phyloP scores from a whole-genome alignment of 2,329 filamentous ascomycete genomes.

The Pyrenophora seminiperda region DNA sequence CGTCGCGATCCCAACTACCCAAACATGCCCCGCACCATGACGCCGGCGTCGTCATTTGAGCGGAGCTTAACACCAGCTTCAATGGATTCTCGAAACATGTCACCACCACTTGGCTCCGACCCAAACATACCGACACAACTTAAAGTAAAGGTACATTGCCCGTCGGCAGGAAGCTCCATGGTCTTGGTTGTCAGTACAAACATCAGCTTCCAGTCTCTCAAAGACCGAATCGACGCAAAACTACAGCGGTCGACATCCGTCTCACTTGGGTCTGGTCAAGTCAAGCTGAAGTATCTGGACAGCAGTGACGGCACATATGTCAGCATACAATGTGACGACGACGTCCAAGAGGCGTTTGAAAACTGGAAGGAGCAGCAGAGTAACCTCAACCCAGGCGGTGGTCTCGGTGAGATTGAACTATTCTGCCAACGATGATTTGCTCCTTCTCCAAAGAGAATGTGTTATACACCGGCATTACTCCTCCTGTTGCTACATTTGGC shows the following conservation, averaged over 20 bases:
- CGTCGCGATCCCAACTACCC: constrained; percentile 41
- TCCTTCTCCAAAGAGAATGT: background rate
- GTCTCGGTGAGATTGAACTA: constrained; percentile 82
- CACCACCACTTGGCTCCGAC: constrained; percentile 40
- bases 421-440: constrained; percentile 45
- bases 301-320: constrained; percentile 80
- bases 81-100: constrained; percentile 48
- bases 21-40: constrained; percentile 43
- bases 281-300: constrained; percentile 89
- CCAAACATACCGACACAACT: constrained; percentile 70
- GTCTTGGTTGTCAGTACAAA: constrained; percentile 96
- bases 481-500: background rate
- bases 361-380: constrained; percentile 84
- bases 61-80: constrained; percentile 45
- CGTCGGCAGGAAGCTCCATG: constrained; percentile 79
- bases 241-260: constrained; percentile 83
- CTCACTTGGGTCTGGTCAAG: constrained; percentile 78
- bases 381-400: constrained; percentile 62
- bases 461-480: background rate
- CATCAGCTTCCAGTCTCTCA: constrained; percentile 90
- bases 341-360: constrained; percentile 93
- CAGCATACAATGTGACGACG: constrained; percentile 92
- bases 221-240: constrained; percentile 95
- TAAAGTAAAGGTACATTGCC: constrained; percentile 92
- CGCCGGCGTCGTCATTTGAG: constrained; percentile 48